Base-by-base conservation (phyloP, 2,329 filamentous ascomycete genomes). In the Botrytis elliptica region DNA sequence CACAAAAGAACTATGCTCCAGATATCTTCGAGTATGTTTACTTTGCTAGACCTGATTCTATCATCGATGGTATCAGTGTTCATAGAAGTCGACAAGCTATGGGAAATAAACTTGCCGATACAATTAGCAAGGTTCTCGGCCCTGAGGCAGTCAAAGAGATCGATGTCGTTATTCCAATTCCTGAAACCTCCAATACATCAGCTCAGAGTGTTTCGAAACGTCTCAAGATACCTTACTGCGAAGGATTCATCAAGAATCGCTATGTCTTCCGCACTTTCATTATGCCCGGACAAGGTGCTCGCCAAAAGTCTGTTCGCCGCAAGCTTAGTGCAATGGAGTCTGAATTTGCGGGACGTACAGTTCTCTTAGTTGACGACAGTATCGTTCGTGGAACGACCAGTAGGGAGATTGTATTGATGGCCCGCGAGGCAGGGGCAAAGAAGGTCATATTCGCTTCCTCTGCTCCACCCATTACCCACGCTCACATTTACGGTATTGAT, bases 1-100 rank as follows among this genome's bases (percentile, higher is more conserved):
- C 88, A 74, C 86, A 87, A 77, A 87, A 88, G 78, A 86, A 87
- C 25, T 97, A 97, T 80, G 90, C 92, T 2, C 94, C 94, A 1
- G 94, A 97, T 81, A 92, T 94, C 75, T 96, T 97, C 79, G 93
- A 97, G 83, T 94, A 91, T 76, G 92, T 97, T 74, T 97, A 97
- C 84, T 94, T 97, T 79, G 91, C 93, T 22, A 87, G 94, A 2
- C 93, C 93, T 0, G 94, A 97, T 82, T 91, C 89, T 0, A 86
- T 91, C 77, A 95, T 97, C 73, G 94, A 97, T 80, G 94, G 93
- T 29, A 97, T 97, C 77, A 94, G 92, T 73, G 92, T 98, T 40
- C 90, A 97, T 80, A 89, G 90, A 77, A 94, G 92, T 77, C 89
- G 95, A 70, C 91, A 95, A 80, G 92, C 93, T 78, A 97, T 97